phyloP scores from a whole-genome alignment of 2,329 filamentous ascomycete genomes.

The Domatiomyces catenatus region DNA sequence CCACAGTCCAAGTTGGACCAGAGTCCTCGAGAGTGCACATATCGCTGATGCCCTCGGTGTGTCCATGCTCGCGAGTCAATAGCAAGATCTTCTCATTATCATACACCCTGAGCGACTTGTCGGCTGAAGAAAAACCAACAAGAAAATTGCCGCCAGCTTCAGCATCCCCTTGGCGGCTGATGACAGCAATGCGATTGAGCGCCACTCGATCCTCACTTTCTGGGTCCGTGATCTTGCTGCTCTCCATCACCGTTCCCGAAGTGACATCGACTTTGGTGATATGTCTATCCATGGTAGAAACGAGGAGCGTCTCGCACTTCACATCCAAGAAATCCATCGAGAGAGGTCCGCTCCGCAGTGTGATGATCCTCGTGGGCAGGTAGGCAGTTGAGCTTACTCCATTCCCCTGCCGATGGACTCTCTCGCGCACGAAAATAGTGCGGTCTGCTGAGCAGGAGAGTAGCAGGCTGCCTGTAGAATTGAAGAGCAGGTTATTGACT shows the following conservation, averaged over 20 bases:
- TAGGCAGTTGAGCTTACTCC: slow-evolving; percentile 52
- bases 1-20: slow-evolving; percentile 36
- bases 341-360: slow-evolving; percentile 70
- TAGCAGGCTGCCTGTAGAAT: slow-evolving; percentile 52
- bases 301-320: slow-evolving; percentile 38
- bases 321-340: slow-evolving; percentile 62
- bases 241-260: slow-evolving; percentile 53
- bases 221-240: slow-evolving; percentile 71
- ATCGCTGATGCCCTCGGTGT: slow-evolving; percentile 85
- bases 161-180: slow-evolving; percentile 27
- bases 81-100: slow-evolving; percentile 62
- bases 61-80: slow-evolving; percentile 80
- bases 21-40: slow-evolving; percentile 49
- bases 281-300: slow-evolving; percentile 48
- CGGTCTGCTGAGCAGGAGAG: slow-evolving; percentile 82
- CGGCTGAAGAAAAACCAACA: slow-evolving; percentile 78
- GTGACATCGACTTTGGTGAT: slow-evolving; percentile 46
- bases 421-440: slow-evolving; percentile 67
- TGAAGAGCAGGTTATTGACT: slow-evolving; percentile 63
- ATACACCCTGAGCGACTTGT: slow-evolving; percentile 89
- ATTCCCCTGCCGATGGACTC: slow-evolving; percentile 45
- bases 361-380: slow-evolving; percentile 59
- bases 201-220: slow-evolving; percentile 68
- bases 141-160: slow-evolving; percentile 44
- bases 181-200: slow-evolving; percentile 58